These are phyloP conservation scores for Sporothrix humicola DNA, from an alignment of 2,329 filamentous ascomycete species.

Conservation along the genomic window DNA sequence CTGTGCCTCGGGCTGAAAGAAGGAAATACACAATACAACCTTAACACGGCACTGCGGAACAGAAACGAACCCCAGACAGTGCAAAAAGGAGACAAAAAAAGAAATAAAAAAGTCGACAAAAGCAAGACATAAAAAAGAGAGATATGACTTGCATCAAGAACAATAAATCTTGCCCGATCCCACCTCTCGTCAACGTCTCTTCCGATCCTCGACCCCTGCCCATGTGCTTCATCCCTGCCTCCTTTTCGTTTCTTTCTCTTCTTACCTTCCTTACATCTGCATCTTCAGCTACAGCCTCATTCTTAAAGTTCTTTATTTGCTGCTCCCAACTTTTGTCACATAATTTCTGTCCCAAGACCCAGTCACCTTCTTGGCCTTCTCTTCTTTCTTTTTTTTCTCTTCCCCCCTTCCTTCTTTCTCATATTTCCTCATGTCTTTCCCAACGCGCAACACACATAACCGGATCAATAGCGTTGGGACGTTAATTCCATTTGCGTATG, in stretches of 20 bases:
- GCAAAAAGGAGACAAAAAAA: background rate
- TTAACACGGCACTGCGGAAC: constrained; percentile 1
- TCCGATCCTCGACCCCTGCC: constrained; percentile 8
- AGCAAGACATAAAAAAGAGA: background rate
- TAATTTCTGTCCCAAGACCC: background rate
- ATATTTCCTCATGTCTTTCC: constrained; percentile 21
- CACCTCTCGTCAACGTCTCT: constrained; percentile 1
- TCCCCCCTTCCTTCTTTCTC: background rate
- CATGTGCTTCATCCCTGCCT: background rate
- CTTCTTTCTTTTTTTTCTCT: background rate
- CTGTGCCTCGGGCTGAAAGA: constrained; percentile 16
- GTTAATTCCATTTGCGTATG: constrained; percentile 17
- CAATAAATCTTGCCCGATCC: constrained; percentile 19
- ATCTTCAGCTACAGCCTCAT: background rate
- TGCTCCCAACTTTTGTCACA: background rate
- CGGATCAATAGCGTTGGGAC: constrained; percentile 18
- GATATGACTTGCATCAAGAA: constrained; percentile 6
- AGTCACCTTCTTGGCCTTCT: background rate
- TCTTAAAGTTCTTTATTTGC: background rate
- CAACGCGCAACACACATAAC: constrained; percentile 8
- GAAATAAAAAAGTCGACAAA: background rate
- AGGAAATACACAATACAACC: constrained; percentile 1
- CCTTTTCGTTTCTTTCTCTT: constrained; percentile 4
- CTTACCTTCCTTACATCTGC: background rate
- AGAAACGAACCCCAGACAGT: background rate